Evolutionary conservation across 2,329 filamentous ascomycete genomes (phyloP).

Genomic region (Thelonectria olida): DNA sequence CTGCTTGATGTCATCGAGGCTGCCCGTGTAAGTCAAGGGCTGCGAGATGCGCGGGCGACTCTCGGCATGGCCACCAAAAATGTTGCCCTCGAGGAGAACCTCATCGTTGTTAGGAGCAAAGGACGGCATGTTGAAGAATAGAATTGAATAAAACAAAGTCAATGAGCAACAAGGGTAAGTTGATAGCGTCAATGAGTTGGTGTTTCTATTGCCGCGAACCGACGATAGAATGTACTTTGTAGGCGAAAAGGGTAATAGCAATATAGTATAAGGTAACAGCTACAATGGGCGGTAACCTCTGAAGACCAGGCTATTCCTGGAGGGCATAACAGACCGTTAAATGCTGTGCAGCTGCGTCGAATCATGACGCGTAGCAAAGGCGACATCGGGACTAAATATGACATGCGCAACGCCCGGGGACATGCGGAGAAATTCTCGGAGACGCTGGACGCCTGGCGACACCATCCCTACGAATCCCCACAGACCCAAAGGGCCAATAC

Average conservation of each 20-base stretch:
- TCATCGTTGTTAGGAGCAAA: slow-evolving; percentile 27
- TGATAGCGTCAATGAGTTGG: neutral
- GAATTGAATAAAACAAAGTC: slow-evolving; percentile 11
- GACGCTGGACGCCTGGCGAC: slow-evolving; percentile 22
- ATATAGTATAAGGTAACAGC: slow-evolving; percentile 16
- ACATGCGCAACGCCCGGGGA: slow-evolving; percentile 24
- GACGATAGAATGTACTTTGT: too few relatives aligned
- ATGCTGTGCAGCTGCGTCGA: slow-evolving; percentile 29
- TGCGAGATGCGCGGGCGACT: slow-evolving; percentile 42
- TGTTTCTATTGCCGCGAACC: slow-evolving; percentile 5
- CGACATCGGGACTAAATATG: slow-evolving; percentile 42
- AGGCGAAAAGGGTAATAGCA: slow-evolving; percentile 2
- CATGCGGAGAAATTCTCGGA: slow-evolving; percentile 46
- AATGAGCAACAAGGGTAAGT: slow-evolving; percentile 14
- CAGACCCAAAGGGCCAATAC: slow-evolving; percentile 22
- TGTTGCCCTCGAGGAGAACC: slow-evolving; percentile 22
- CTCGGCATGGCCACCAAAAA: slow-evolving; percentile 44
- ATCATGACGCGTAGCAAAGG: slow-evolving; percentile 39
- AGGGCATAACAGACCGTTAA: slow-evolving; percentile 27
- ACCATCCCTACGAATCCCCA: slow-evolving; percentile 29
- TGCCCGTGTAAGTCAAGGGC: slow-evolving; percentile 52
- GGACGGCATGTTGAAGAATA: slow-evolving; percentile 48
- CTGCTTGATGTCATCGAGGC: slow-evolving; percentile 50
- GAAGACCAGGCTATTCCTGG: slow-evolving; percentile 26
- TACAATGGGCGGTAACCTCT: slow-evolving; percentile 1